Conservation (phyloP, 177 flowering plant species). For the Vitis hybrid region DNA sequence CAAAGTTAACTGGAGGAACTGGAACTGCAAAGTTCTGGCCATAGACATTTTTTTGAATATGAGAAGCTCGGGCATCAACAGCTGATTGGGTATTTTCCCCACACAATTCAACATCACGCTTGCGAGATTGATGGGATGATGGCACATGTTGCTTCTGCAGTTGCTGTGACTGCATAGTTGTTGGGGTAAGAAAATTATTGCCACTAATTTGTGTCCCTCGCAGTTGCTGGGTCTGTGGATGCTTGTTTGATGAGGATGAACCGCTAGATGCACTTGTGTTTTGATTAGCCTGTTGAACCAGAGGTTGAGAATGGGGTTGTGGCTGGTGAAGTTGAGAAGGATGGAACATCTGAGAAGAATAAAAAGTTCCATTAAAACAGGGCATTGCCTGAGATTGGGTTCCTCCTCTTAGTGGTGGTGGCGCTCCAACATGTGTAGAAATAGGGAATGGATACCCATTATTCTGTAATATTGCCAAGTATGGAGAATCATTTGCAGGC, state of each 20-base stretch:
- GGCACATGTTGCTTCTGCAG: conserved; percentile 31
- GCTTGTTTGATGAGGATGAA: conserved; percentile 31
- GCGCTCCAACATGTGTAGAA: conserved; percentile 20
- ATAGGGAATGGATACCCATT: conserved; percentile 35
- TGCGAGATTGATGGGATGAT: conserved; percentile 33
- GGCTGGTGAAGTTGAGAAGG: conserved; percentile 27
- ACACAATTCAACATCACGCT: conserved; percentile 40
- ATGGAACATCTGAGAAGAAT: conserved; percentile 39
- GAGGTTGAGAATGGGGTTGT: conserved; percentile 25
- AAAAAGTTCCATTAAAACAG: conserved; percentile 35
- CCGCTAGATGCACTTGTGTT: conserved; percentile 21
- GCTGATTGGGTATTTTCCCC: conserved; percentile 46
- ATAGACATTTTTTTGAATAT: conserved; percentile 12
- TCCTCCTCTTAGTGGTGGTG: conserved; percentile 29
- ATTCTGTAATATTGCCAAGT: conserved; percentile 38
- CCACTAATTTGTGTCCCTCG: conserved; percentile 13
- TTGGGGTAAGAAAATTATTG: conserved; percentile 10
- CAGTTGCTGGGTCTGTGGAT: conserved; percentile 19
- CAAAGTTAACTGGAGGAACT: conserved; percentile 40
- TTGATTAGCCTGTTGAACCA: conserved; percentile 18
- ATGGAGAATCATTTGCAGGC: conserved; percentile 29
- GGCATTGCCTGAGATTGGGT: conserved; percentile 32
- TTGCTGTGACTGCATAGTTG: conserved; percentile 20
- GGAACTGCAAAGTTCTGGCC: conserved; percentile 17
- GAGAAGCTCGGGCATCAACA: conserved; percentile 10